Conservation (phyloP, 2,329 filamentous ascomycete genomes). For the Lecanosticta acicola region DNA sequence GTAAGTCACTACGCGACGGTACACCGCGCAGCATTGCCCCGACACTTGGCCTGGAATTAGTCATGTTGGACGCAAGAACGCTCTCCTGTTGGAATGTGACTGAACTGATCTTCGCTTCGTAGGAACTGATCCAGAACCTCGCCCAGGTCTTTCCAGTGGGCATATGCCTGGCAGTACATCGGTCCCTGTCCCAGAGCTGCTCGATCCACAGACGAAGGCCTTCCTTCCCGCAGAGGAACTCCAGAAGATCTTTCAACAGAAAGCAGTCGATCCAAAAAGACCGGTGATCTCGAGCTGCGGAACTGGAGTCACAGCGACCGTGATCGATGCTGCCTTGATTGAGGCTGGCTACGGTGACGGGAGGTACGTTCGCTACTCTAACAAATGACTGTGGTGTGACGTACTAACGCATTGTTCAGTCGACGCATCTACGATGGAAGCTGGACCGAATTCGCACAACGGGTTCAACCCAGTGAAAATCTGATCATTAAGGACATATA, state of each 20-base stretch:
- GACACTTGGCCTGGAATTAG: too few relatives aligned
- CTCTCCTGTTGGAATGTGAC: too few relatives aligned
- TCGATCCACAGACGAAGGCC: constrained; percentile 78
- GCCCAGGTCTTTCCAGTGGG: constrained; percentile 74
- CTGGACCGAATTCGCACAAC: constrained; percentile 63
- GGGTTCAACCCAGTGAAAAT: constrained; percentile 31
- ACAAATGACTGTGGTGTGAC: too few relatives aligned
- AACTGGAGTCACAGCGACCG: constrained; percentile 86
- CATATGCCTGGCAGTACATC: constrained; percentile 87
- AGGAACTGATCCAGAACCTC: constrained; percentile 78
- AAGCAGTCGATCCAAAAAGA: constrained; percentile 69
- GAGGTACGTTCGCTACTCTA: background rate
- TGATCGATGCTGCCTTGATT: constrained; percentile 80
- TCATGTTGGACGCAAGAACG: too few relatives aligned
- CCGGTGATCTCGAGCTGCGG: constrained; percentile 86
- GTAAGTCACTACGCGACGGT: too few relatives aligned
- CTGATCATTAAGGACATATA: constrained; percentile 29
- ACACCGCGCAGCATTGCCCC: too few relatives aligned
- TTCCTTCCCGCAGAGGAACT: constrained; percentile 69
- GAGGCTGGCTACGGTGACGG: constrained; percentile 69
- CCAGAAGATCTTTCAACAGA: constrained; percentile 68
- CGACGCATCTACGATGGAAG: constrained; percentile 83
- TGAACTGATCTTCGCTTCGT: too few relatives aligned
- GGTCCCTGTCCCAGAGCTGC: constrained; percentile 70
- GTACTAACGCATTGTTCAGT: too few relatives aligned